Evolutionary conservation across 352 stramenopile genomes (phyloP).

Genomic region (Phytophthora sp.): DNA sequence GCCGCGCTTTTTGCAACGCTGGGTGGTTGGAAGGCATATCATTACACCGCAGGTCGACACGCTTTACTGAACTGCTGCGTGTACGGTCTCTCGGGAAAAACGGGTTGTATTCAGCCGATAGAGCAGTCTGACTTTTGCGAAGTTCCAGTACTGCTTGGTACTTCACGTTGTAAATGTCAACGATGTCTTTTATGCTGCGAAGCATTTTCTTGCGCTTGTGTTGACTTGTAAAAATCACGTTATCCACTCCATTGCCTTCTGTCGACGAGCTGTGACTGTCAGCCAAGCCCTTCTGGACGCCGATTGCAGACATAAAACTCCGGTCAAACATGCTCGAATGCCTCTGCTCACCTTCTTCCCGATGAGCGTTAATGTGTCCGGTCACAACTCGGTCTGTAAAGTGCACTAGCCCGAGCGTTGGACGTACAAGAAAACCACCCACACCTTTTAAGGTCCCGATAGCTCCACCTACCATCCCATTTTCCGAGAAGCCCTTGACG

Average conservation of each 20-base stretch:
- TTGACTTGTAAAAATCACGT: conserved; percentile 16
- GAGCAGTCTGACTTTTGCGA: conserved; percentile 1
- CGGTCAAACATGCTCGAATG: conserved; percentile 21
- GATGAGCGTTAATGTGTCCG: conserved; percentile 40
- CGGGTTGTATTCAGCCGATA: background rate
- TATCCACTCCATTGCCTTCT: conserved; percentile 14
- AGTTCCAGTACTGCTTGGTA: conserved; percentile 9
- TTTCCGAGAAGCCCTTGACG: conserved; percentile 13
- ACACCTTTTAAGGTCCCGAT: conserved; percentile 27
- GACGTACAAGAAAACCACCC: conserved; percentile 27
- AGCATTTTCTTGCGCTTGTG: conserved; percentile 22
- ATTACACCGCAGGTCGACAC: background rate
- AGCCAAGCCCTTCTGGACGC: conserved; percentile 17
- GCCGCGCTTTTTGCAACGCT: background rate
- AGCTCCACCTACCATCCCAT: conserved; percentile 13
- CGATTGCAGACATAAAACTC: conserved; percentile 21
- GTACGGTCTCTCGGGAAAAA: background rate
- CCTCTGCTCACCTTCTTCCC: conserved; percentile 30
- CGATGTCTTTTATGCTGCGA: background rate
- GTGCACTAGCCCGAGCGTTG: conserved; percentile 32
- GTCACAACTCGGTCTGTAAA: conserved; percentile 44
- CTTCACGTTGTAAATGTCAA: conserved; percentile 1
- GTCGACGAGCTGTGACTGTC: conserved; percentile 6
- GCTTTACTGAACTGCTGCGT: background rate
- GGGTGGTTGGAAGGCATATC: background rate